Base-by-base conservation (phyloP, 106 monocot genomes). In the Dendrobium huoshanense region DNA sequence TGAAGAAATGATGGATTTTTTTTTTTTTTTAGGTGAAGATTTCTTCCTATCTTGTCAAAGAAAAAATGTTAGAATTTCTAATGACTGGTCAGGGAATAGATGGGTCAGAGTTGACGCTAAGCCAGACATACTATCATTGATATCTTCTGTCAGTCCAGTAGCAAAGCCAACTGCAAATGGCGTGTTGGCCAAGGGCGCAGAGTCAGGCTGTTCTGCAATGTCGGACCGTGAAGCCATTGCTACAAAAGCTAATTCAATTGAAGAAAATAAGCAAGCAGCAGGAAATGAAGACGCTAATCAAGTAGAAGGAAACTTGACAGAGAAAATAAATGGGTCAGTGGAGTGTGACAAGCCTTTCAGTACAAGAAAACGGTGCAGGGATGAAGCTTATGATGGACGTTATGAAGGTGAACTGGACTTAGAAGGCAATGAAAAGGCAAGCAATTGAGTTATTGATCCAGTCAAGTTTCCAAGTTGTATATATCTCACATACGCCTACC, bases 31-130 rank as follows among this genome's bases (percentile, higher is more conserved):
- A 97, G 96, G 92, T 79, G 96, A 97, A 84, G 85, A 92, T 75
- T 74, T 92, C 40, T 86, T 81, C 72, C 45, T 84, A 25, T 82
- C 67, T 67, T 94, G 90, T 85, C 56, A 78, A 41, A 80, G 84
- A 41, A 90, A 84, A 70, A 75, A 79, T 67, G 45, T 90, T 47
- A 89, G 96, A 80, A 84, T 89, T 75, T 94, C 94, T 1, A 86
- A 82, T 86, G 96, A 97, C 75, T 97, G 96, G 96, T 77, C 88
- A 19, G 82, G 80, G 19, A 74, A 89, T 77, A 47, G 73, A 15
- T 97, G 96, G 96, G 84, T 92, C 58, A 82, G 88, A 55, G 83
- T 94, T 75, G 80, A 89, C 51, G 79, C 84, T 31, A 97, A 88
- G 79, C 83, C 87, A 17, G 89, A 92, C 76, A 77, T 90, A 29